Evolutionary conservation across 805 yeast species (phyloP), one percentile per base, ranked within the genome.

Genomic region (Saccharomycopsis synnaedendra): DNA sequence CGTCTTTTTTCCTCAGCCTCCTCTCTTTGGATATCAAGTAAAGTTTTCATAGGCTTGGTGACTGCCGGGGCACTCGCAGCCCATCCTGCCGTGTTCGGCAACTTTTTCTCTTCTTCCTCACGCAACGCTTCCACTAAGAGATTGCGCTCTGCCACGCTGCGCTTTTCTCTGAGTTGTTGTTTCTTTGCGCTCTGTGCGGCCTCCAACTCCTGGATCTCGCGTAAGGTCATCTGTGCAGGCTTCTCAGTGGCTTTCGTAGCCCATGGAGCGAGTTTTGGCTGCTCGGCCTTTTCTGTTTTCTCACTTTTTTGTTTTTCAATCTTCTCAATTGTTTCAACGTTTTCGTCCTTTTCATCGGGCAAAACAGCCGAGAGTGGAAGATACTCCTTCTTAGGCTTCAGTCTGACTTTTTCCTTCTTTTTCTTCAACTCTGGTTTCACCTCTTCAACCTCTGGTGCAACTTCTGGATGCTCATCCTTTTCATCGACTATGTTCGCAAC

Each of bases 1-100:
- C 36, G 36, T n/a, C n/a, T 34, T n/a, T 34, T 34, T n/a, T 8
- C 36, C 5, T 62, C 57, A 4, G 56, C 73, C 60, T 78, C 82
- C 61, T 79, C 85, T 50, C 63, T 71, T 57, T 78, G 82, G 51
- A 80, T 78, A 47, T 80, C 84, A 8, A 76, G 78, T 47, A 80
- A 65, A 0, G 82, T 69, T 58, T 74, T 75, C 34, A 64, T 62
- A 33, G 75, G 72, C 9, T 58, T 58, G 10, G 56, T 43, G 1
- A 60, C 31, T 4, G 60, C 43, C 9, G 54, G 37, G 32, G 44
- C 49, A 5, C 48, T 27, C 19, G 40, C 42, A 32, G 70, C 73
- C 74, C 74, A 70, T 3, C 69, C 62, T 1, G 68, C 61, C 32
- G 64, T 55, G 5, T 58, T 55, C 41, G 68, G 60, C 43, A 65